Conservation (phyloP, 176 grass and related monocot species). For the Oryza glaberrima region DNA sequence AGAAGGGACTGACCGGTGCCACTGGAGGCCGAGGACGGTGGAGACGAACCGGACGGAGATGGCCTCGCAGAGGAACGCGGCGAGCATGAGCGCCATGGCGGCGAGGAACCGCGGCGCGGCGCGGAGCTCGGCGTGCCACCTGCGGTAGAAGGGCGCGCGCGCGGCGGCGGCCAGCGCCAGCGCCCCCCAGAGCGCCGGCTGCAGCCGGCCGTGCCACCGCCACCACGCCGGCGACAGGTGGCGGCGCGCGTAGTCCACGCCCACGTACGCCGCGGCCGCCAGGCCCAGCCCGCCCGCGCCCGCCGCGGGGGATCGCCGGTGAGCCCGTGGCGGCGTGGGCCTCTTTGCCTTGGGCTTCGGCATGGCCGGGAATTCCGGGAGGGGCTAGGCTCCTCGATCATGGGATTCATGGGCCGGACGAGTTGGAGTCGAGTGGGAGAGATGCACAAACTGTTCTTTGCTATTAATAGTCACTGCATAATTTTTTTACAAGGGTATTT, state of each 20-base stretch:
- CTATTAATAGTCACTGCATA: too few species aligned
- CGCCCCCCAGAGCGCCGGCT: slow-evolving; percentile 73
- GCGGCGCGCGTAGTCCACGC: slow-evolving; percentile 68
- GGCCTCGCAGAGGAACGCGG: slow-evolving; percentile 70
- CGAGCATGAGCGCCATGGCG: slow-evolving; percentile 72
- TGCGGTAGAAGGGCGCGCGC: slow-evolving; percentile 71
- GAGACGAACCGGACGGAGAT: slow-evolving; percentile 85
- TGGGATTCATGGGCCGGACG: too few species aligned
- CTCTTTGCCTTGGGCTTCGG: slow-evolving; percentile 26
- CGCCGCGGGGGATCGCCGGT: slow-evolving; percentile 26
- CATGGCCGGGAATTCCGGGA: slow-evolving; percentile 21
- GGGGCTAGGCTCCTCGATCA: not conserved
- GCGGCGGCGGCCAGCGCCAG: slow-evolving; percentile 61
- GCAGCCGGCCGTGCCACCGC: slow-evolving; percentile 57
- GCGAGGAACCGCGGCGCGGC: slow-evolving; percentile 68
- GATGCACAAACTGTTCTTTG: too few species aligned
- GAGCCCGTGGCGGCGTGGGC: slow-evolving; percentile 29
- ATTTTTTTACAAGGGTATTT: too few species aligned
- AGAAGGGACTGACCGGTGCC: slow-evolving; percentile 64
- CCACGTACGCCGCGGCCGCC: slow-evolving; percentile 65
- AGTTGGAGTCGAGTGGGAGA: too few species aligned
- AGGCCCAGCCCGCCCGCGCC: slow-evolving; percentile 40
- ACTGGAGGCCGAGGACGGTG: slow-evolving; percentile 75
- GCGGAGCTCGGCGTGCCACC: slow-evolving; percentile 81
- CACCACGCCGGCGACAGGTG: slow-evolving; percentile 43